Conservation (phyloP, 495 filamentous ascomycete species). For the Penicillium tannophilum region DNA sequence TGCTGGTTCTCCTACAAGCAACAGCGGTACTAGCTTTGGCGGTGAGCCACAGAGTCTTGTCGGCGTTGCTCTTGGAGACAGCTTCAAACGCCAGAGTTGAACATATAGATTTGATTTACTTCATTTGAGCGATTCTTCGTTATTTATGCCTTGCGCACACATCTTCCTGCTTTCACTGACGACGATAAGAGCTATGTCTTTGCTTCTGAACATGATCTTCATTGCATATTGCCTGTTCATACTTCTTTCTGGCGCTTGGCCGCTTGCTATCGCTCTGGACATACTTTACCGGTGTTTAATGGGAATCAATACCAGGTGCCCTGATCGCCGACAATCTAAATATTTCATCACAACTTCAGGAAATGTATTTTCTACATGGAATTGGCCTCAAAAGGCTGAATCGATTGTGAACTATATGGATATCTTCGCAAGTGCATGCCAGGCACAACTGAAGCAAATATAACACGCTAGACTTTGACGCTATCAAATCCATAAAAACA, state of each 20-base stretch:
- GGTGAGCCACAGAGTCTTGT: conserved; percentile 42
- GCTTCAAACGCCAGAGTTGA: conserved; percentile 26
- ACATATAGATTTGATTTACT: background rate
- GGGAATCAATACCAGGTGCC: background rate
- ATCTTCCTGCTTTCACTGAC: background rate
- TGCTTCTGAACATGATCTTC: conserved; percentile 1
- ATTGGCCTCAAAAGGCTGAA: too few species aligned
- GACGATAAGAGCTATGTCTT: conserved; percentile 1
- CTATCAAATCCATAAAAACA: background rate
- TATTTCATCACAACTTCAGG: background rate
- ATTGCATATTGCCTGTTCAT: conserved; percentile 1
- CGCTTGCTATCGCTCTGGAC: background rate
- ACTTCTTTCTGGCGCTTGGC: background rate
- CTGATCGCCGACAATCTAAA: background rate
- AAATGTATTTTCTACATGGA: background rate
- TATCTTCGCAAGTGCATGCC: background rate
- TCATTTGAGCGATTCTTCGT: background rate
- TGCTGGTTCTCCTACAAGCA: background rate
- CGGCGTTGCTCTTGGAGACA: conserved; percentile 41
- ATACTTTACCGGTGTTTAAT: background rate
- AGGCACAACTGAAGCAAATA: background rate
- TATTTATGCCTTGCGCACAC: background rate
- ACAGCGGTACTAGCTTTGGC: conserved; percentile 23
- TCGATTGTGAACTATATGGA: background rate
- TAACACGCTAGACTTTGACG: background rate